Evolutionary conservation across 2,329 filamentous ascomycete genomes (phyloP).

Genomic region (Neofusicoccum sp.): DNA sequence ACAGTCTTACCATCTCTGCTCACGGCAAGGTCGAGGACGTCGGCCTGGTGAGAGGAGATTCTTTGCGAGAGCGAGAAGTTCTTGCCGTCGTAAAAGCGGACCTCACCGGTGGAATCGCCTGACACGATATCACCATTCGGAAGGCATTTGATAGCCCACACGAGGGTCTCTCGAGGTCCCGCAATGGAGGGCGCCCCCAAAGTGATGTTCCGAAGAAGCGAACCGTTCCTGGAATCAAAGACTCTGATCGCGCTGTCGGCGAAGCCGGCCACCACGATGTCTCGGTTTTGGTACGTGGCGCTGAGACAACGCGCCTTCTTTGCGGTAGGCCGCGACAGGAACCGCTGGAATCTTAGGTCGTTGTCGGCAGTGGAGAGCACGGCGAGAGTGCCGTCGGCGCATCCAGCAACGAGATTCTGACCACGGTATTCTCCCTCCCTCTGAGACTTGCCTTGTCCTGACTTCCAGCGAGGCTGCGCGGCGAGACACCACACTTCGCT

Average conservation of each 20-base stretch:
- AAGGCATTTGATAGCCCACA: slow-evolving; percentile 90
- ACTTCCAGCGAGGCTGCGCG: slow-evolving; percentile 67
- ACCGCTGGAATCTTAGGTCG: slow-evolving; percentile 75
- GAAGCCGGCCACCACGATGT: slow-evolving; percentile 83
- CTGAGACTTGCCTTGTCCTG: slow-evolving; percentile 21
- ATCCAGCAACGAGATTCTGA: slow-evolving; percentile 77
- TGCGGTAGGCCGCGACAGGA: slow-evolving; percentile 71
- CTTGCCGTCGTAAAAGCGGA: slow-evolving; percentile 90
- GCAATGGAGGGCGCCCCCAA: slow-evolving; percentile 75
- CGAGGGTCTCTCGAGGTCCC: slow-evolving; percentile 79
- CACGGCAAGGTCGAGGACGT: slow-evolving; percentile 82
- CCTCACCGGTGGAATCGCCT: slow-evolving; percentile 89
- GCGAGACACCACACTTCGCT: slow-evolving; percentile 97
- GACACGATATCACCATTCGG: slow-evolving; percentile 88
- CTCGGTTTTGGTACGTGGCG: slow-evolving; percentile 81
- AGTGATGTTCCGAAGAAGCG: slow-evolving; percentile 76
- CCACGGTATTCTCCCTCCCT: slow-evolving; percentile 25
- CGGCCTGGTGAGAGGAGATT: slow-evolving; percentile 82
- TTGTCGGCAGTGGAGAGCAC: slow-evolving; percentile 83
- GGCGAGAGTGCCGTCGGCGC: slow-evolving; percentile 85
- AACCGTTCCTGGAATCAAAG: slow-evolving; percentile 79
- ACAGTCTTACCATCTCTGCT: slow-evolving; percentile 79
- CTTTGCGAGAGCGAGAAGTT: slow-evolving; percentile 86
- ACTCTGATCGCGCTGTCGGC: slow-evolving; percentile 95
- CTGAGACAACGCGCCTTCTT: slow-evolving; percentile 89